Evolutionary conservation across 2,329 filamentous ascomycete genomes (phyloP).

Genomic region (Trichoderma gracile): DNA sequence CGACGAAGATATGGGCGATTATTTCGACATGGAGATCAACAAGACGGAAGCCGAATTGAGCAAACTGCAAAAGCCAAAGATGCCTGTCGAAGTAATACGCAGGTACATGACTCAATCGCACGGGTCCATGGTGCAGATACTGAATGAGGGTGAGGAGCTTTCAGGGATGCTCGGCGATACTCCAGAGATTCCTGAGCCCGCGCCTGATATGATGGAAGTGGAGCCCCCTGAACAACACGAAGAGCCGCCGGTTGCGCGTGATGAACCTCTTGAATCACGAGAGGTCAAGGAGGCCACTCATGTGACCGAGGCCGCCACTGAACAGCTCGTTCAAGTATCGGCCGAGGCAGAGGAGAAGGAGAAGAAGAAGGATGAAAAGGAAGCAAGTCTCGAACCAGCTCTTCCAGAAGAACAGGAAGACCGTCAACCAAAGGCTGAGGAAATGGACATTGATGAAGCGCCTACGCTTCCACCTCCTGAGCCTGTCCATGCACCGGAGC

Average conservation of each 20-base stretch:
- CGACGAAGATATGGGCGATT: conserved; percentile 60
- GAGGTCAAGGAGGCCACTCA: not conserved
- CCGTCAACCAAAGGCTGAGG: conserved; percentile 43
- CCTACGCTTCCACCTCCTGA: not conserved
- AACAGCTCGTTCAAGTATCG: not conserved
- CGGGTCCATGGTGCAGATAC: conserved; percentile 50
- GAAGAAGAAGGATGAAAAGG: not conserved
- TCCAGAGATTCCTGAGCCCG: not conserved
- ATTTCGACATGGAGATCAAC: conserved; percentile 54
- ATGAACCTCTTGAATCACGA: not conserved
- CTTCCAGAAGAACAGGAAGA: conserved; percentile 29
- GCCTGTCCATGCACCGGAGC: not conserved
- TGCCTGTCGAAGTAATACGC: conserved; percentile 45
- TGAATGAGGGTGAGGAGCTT: conserved; percentile 48
- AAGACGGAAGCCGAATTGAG: conserved; percentile 53
- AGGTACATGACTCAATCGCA: conserved; percentile 52
- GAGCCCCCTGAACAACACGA: not conserved
- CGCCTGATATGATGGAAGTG: not conserved
- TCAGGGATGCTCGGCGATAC: conserved; percentile 45
- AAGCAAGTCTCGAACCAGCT: conserved; percentile 25
- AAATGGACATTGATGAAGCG: conserved; percentile 44
- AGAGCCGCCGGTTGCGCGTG: not conserved
- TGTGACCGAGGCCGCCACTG: not conserved
- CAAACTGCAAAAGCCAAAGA: conserved; percentile 46
- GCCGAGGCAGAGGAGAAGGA: not conserved